A percentile compares a stretch with the other conserved stretches of the same genome.
phyloP scores from a whole-genome alignment of 2,329 filamentous ascomycete genomes.

The Aspergillus melleus region DNA sequence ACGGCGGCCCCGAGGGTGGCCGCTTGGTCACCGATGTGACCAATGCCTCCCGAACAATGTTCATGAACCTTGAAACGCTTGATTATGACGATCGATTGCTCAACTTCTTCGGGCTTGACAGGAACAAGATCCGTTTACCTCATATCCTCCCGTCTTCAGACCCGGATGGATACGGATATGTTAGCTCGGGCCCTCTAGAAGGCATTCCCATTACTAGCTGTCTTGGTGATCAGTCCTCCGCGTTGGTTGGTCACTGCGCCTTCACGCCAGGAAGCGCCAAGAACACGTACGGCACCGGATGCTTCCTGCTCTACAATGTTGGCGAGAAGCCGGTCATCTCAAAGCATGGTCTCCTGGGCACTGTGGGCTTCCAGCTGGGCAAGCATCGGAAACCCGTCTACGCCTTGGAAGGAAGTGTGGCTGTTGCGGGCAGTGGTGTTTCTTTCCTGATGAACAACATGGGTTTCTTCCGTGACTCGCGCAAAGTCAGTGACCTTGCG shows the following conservation, averaged over 20 bases:
- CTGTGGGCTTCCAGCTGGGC: slow-evolving; percentile 81
- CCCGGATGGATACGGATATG: slow-evolving; percentile 66
- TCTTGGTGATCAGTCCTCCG: slow-evolving; percentile 82
- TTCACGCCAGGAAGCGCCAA: slow-evolving; percentile 81
- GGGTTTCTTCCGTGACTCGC: slow-evolving; percentile 60
- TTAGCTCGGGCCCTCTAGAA: slow-evolving; percentile 65
- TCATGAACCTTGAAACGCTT: slow-evolving; percentile 81
- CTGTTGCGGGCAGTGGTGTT: slow-evolving; percentile 77
- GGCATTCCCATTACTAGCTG: slow-evolving; percentile 78
- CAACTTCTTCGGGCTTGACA: slow-evolving; percentile 75
- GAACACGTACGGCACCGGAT: slow-evolving; percentile 89
- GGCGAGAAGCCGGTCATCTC: slow-evolving; percentile 84
- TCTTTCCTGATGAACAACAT: slow-evolving; percentile 72
- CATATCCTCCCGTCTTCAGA: slow-evolving; percentile 81
- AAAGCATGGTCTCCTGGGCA: slow-evolving; percentile 77
- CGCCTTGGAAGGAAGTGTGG: slow-evolving; percentile 80
- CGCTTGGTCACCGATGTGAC: slow-evolving; percentile 82
- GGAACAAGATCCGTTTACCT: slow-evolving; percentile 71
- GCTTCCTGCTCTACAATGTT: slow-evolving; percentile 87
- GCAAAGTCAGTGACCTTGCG: slow-evolving; percentile 65
- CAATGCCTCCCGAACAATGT: slow-evolving; percentile 90
- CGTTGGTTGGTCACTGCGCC: slow-evolving; percentile 80
- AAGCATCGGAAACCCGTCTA: slow-evolving; percentile 69
- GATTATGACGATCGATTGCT: slow-evolving; percentile 77
- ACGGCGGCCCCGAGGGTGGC: slow-evolving; percentile 67